Evolutionary conservation across 768 basidiomycete genomes (phyloP).

Genomic region (Polyporus arcularius): DNA sequence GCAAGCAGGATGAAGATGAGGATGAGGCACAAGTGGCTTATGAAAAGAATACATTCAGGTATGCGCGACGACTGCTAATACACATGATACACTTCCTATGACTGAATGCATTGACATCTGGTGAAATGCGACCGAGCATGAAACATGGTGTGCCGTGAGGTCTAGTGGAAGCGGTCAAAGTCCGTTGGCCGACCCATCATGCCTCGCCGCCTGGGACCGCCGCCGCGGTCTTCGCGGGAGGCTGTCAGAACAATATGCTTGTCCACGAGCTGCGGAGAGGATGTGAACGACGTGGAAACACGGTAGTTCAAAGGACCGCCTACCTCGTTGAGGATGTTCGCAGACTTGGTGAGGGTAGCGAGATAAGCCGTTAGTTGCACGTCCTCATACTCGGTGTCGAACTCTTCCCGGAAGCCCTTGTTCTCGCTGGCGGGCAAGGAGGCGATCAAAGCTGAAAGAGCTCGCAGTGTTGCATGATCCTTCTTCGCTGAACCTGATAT

Average conservation of each 20-base stretch:
- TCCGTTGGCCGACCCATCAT: constrained; percentile 44
- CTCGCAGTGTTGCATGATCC: constrained; percentile 81
- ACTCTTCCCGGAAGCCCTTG: constrained; percentile 82
- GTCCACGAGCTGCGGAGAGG: constrained; percentile 60
- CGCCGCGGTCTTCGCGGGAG: constrained; percentile 54
- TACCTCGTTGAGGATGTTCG: constrained; percentile 88
- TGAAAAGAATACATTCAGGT: not conserved
- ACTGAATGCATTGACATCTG: not conserved
- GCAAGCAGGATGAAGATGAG: too few relatives aligned
- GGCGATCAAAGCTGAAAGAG: constrained; percentile 83
- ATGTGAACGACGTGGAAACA: constrained; percentile 8
- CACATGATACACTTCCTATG: constrained; percentile 11
- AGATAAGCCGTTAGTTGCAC: constrained; percentile 91
- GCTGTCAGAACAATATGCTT: constrained; percentile 69
- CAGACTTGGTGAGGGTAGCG: constrained; percentile 84
- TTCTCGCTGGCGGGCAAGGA: constrained; percentile 88
- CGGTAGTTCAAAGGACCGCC: constrained; percentile 31
- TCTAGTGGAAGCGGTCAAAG: constrained; percentile 56
- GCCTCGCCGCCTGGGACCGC: constrained; percentile 48
- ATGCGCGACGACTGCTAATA: constrained; percentile 17
- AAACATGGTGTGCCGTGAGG: not conserved
- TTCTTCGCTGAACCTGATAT: constrained; percentile 63
- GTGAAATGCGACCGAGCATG: not conserved
- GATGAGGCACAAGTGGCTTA: not conserved
- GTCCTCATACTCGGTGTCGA: constrained; percentile 93